Base-by-base conservation (phyloP, 2,329 filamentous ascomycete genomes). In the Aureobasidium melanogenum region DNA sequence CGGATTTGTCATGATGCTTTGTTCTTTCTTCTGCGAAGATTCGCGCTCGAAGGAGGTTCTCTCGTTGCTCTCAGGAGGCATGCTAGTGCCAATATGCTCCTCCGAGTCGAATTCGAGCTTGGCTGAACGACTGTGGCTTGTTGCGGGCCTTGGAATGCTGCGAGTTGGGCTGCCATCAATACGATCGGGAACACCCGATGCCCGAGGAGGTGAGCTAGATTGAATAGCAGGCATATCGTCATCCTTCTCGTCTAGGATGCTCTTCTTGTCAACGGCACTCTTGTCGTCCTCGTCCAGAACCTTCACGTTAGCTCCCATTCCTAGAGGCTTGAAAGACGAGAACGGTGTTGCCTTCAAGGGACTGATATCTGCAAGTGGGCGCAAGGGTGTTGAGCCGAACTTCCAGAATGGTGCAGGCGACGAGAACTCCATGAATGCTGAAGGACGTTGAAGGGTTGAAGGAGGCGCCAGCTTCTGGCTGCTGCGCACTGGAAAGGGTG, bases 341-440 rank as follows among this genome's bases (percentile, higher is more conserved):
- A 74, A 74, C 2, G 72, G 72, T 2, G 71, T 73, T 38, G 55
- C 55, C 66, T 74, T 74, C 50, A 74, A 52, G 38, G 72, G 72
- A 50, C 71, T 73, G n/a, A 74, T 66, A 60, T 74, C 72, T 58
- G 70, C 72, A 22, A 61, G 39, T n/a, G 72, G 70, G 52, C 72
- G 72, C 63, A 74, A 75, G 8, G 88, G 77, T 1, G 89, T 89
- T 1, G 88, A 92, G 72, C 85, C 89, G 73, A 89, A 94, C 72
- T 89, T 91, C 90, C 90, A 95, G 73, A 95, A 94, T 0, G 89
- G 89, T 0, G 90, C 90, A 0, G 90, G 90, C 34, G 88, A 91
- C 67, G 87, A 91, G 48, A 90, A 91, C 36, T 89, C 88, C 83
- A 93, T 91, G 72, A 91, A 89, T 69, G 91, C 88, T 69, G 88